phyloP scores from a whole-genome alignment of 139 green algal species.

The Asterochloris sp. region DNA sequence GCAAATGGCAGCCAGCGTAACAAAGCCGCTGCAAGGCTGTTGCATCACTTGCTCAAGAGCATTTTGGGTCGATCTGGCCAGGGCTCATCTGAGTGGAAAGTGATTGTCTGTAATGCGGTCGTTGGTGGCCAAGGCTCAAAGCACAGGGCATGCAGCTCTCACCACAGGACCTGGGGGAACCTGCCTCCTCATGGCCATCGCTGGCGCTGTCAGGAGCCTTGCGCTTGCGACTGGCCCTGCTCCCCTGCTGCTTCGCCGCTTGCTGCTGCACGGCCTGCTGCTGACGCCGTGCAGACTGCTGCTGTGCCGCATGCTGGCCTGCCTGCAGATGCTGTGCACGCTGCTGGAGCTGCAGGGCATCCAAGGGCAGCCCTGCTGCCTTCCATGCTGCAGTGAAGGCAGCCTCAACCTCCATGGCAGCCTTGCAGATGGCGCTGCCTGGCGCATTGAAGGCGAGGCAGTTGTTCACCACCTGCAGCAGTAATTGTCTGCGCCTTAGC shows the following conservation, averaged over 20 bases:
- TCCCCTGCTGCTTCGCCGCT: neutral
- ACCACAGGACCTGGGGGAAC: too few species aligned
- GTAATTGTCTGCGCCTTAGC: neutral
- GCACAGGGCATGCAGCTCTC: too few species aligned
- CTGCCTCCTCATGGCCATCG: neutral
- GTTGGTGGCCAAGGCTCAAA: too few species aligned
- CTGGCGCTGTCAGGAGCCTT: neutral
- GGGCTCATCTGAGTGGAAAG: too few species aligned
- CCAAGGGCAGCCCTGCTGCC: constrained; percentile 13
- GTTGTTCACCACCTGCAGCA: constrained; percentile 49
- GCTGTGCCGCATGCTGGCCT: neutral
- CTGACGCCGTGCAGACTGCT: too few species aligned
- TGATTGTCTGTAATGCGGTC: too few species aligned
- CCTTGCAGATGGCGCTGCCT: constrained; percentile 16
- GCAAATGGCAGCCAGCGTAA: too few species aligned
- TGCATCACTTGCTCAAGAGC: too few species aligned
- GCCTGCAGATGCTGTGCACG: neutral
- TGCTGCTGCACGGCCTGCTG: neutral
- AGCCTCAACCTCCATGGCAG: neutral
- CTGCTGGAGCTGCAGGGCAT: neutral
- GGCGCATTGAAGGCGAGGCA: constrained; percentile 44
- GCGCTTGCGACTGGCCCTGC: neutral
- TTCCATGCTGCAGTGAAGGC: constrained; percentile 19
- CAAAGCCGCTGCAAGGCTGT: too few species aligned
- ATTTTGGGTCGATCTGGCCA: too few species aligned